Conservation (phyloP, 1,139 yeast species). For the Arxiozyma telluris region DNA sequence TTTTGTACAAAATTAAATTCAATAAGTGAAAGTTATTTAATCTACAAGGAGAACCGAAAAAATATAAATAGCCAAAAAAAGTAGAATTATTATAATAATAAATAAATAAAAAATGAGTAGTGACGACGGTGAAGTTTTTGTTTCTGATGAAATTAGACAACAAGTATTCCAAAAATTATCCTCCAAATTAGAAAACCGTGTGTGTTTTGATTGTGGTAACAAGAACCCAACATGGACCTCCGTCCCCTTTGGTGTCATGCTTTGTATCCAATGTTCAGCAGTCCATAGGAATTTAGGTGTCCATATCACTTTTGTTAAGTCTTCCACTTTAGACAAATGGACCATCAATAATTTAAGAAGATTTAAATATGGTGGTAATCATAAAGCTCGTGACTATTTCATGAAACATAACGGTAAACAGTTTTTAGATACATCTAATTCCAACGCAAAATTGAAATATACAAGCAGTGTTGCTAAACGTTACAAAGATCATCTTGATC, state of each 20-base stretch:
- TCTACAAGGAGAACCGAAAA: too few species aligned
- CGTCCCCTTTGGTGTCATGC: constrained; percentile 87
- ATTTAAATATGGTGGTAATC: constrained; percentile 90
- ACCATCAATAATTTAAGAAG: constrained; percentile 78
- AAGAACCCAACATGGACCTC: constrained; percentile 98
- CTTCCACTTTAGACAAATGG: constrained; percentile 90
- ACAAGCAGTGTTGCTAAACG: constrained; percentile 67
- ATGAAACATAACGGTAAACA: constrained; percentile 77
- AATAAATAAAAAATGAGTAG: constrained; percentile 11
- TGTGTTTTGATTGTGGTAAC: constrained; percentile 87
- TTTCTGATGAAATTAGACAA: constrained; percentile 27
- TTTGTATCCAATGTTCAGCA: constrained; percentile 95
- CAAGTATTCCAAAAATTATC: constrained; percentile 28
- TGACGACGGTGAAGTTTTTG: constrained; percentile 29
- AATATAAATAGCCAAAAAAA: too few species aligned
- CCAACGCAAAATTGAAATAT: constrained; percentile 70
- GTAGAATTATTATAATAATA: too few species aligned
- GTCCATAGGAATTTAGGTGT: constrained; percentile 93
- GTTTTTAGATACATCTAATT: constrained; percentile 39
- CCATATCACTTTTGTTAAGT: constrained; percentile 89
- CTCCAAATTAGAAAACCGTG: constrained; percentile 52
- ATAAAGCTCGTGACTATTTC: constrained; percentile 73
- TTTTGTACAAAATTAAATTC: too few species aligned
- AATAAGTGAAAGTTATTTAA: too few species aligned
- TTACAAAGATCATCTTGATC: constrained; percentile 71